Evolutionary conservation across 2,329 filamentous ascomycete species (phyloP).

Genomic region (Cladosporium colombiae): DNA sequence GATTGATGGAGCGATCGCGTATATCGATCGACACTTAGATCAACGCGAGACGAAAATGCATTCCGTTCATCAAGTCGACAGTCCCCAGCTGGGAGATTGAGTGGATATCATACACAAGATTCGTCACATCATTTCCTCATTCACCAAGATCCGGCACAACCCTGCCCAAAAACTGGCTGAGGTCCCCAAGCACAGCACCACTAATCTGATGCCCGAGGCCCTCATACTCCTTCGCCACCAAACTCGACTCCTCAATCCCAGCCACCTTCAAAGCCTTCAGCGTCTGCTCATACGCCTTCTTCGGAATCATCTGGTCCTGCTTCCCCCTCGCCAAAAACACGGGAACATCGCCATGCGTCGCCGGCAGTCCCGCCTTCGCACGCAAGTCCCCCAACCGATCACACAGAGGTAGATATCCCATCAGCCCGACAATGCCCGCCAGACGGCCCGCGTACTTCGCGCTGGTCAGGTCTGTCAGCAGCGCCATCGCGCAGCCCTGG

Average conservation of each 20-base stretch:
- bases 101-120: slow-evolving; percentile 1
- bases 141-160: slow-evolving; percentile 38
- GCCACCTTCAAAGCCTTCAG: slow-evolving; percentile 43
- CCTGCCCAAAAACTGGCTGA: slow-evolving; percentile 46
- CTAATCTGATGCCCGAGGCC: slow-evolving; percentile 49
- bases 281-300: slow-evolving; percentile 45
- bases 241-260: slow-evolving; percentile 41
- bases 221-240: slow-evolving; percentile 51
- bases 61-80: not conserved
- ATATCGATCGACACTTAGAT: not conserved
- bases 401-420: slow-evolving; percentile 50
- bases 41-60: not conserved
- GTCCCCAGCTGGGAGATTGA: not conserved
- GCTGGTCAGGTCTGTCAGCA: slow-evolving; percentile 46
- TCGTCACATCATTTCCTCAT: not conserved
- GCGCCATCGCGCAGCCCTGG: slow-evolving; percentile 49
- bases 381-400: slow-evolving; percentile 44
- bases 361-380: slow-evolving; percentile 39
- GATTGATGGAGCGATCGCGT: not conserved
- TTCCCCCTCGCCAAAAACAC: slow-evolving; percentile 51
- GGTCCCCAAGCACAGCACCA: slow-evolving; percentile 47
- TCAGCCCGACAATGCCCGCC: slow-evolving; percentile 45
- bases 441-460: slow-evolving; percentile 43
- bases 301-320: slow-evolving; percentile 51
- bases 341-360: slow-evolving; percentile 40